phyloP scores from a whole-genome alignment of 768 basidiomycete genomes.

The Botryobasidium botryosum region DNA sequence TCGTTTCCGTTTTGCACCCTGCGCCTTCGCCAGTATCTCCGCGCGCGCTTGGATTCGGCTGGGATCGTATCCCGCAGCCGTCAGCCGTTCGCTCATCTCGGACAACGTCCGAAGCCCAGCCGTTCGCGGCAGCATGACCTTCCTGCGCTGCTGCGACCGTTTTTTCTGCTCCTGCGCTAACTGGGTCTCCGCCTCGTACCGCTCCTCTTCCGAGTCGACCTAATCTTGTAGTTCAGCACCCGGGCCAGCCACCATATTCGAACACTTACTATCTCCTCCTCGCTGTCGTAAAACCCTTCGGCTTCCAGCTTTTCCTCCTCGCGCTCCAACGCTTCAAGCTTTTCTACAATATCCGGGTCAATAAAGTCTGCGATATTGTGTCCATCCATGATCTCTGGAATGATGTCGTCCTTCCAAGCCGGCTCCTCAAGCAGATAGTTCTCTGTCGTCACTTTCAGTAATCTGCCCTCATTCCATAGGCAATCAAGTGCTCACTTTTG shows the following conservation, averaged over 20 bases:
- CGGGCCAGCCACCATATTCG: no score
- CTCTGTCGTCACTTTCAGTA: conserved; percentile 49
- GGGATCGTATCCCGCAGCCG: conserved; percentile 81
- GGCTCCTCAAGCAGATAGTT: conserved; percentile 77
- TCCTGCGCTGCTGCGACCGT: conserved; percentile 60
- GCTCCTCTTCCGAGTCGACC: conserved; percentile 57
- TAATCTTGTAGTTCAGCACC: no score
- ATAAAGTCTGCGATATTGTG: conserved; percentile 99
- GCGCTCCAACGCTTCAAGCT: conserved; percentile 89
- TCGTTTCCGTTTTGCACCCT: conserved; percentile 48
- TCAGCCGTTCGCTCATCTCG: conserved; percentile 66
- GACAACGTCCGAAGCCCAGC: conserved; percentile 44
- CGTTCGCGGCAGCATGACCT: conserved; percentile 55
- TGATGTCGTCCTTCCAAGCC: conserved; percentile 88
- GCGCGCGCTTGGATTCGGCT: conserved; percentile 82
- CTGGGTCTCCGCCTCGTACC: conserved; percentile 53
- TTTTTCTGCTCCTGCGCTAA: conserved; percentile 42
- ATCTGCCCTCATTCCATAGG: no score
- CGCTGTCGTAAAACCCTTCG: conserved; percentile 89
- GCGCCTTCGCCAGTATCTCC: conserved; percentile 56
- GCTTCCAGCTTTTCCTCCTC: conserved; percentile 90
- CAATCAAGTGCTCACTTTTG: conserved; percentile 48
- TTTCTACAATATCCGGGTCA: conserved; percentile 92
- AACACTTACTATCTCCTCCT: conserved; percentile 59
- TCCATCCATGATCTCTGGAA: conserved; percentile 99